A percentile compares a stretch with the other conserved stretches of the same genome.
phyloP scores from a whole-genome alignment of 129 eudicot genomes.

The Ambrosia artemisiifolia region DNA sequence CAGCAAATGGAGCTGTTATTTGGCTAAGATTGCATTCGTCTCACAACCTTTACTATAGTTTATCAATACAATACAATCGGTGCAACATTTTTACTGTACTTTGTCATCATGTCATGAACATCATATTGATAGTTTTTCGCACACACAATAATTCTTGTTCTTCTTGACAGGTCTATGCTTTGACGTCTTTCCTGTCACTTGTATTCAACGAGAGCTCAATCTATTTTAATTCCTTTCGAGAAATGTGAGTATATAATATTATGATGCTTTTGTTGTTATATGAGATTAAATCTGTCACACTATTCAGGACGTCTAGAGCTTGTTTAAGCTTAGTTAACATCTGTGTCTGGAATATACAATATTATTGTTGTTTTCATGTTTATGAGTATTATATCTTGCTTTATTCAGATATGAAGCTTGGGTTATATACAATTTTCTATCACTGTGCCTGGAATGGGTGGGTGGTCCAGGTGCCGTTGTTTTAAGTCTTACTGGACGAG shows the following conservation, averaged over 20 bases:
- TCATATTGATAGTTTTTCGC: not conserved
- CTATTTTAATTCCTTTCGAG: slow-evolving; percentile 79
- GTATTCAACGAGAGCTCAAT: slow-evolving; percentile 53
- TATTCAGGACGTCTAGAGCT: not conserved
- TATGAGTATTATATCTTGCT: not conserved
- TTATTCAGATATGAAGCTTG: slow-evolving; percentile 96
- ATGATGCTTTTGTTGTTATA: not conserved
- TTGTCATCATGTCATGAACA: slow-evolving; percentile 1
- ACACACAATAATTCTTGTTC: not conserved
- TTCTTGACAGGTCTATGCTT: slow-evolving; percentile 61
- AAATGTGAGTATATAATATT: slow-evolving; percentile 86
- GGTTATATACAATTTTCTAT: slow-evolving; percentile 91
- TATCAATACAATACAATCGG: not conserved
- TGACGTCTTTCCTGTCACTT: slow-evolving; percentile 84
- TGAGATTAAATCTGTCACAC: not conserved
- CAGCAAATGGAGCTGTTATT: not conserved
- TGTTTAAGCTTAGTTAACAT: not conserved
- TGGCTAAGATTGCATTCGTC: not conserved
- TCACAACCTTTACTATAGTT: not conserved
- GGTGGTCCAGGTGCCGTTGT: slow-evolving; percentile 99
- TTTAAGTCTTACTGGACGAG: slow-evolving; percentile 69
- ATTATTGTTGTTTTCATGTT: not conserved
- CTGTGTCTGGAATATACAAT: too few relatives aligned
- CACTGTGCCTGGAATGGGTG: slow-evolving; percentile 94
- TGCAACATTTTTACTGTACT: not conserved